Evolutionary conservation across 345 rosid species (phyloP).

Genomic region (Angophora floribunda): DNA sequence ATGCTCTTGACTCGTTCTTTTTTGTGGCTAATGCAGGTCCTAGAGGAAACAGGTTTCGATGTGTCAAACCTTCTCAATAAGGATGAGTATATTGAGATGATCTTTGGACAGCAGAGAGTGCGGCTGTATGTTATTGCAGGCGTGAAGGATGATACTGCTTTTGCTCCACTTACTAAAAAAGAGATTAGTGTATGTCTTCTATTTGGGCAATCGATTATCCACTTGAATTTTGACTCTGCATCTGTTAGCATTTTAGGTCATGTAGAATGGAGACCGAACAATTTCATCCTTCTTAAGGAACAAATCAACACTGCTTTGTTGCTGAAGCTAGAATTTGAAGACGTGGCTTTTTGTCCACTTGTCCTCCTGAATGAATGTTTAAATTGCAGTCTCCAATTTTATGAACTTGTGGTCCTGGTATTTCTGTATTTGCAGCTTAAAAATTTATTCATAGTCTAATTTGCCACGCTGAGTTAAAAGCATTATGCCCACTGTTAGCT

Average conservation of each 20-base stretch:
- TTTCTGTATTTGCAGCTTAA: background rate
- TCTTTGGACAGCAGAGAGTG: constrained; percentile 96
- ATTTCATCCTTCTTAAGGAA: background rate
- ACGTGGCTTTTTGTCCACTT: background rate
- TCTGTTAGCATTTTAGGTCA: background rate
- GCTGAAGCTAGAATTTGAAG: background rate
- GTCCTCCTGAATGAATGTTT: background rate
- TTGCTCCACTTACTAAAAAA: constrained; percentile 96
- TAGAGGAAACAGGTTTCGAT: constrained; percentile 96
- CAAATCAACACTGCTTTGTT: background rate
- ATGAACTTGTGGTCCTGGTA: background rate
- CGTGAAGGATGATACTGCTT: constrained; percentile 80
- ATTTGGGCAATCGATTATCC: background rate
- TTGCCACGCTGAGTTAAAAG: background rate
- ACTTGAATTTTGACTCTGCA: background rate
- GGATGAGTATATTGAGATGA: constrained; percentile 72
- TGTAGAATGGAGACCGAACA: background rate
- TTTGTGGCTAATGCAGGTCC: constrained; percentile 44
- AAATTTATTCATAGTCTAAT: background rate
- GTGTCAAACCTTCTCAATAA: constrained; percentile 70
- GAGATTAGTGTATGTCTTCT: constrained; percentile 84
- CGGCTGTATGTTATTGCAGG: constrained; percentile 87
- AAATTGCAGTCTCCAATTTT: background rate
- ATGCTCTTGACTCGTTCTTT: background rate
- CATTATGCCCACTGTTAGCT: background rate